Conservation (phyloP, 768 basidiomycete species). For the Pleurotus tuoliensis region DNA sequence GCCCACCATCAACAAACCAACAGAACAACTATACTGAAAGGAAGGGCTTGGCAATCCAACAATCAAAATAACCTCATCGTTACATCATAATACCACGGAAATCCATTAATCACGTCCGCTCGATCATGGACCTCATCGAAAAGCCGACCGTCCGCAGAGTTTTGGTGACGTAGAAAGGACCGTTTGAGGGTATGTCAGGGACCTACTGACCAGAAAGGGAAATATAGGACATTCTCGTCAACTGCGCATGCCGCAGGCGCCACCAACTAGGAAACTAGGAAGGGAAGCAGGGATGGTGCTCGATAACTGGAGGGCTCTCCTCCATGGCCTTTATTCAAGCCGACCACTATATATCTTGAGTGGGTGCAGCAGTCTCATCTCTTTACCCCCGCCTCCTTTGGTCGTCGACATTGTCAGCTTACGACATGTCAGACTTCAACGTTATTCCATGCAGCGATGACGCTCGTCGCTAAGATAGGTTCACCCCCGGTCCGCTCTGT, state of each 20-base stretch:
- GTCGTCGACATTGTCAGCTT: background rate
- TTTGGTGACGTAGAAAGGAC: background rate
- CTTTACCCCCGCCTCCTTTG: background rate
- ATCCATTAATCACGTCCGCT: background rate
- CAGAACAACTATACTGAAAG: too few species aligned
- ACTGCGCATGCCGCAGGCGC: conserved; percentile 1
- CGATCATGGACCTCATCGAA: background rate
- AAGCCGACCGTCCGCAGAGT: too few species aligned
- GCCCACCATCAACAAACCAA: too few species aligned
- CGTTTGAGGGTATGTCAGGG: background rate
- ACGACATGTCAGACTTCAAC: too few species aligned
- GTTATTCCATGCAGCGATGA: too few species aligned
- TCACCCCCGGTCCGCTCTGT: background rate
- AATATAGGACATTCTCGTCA: background rate
- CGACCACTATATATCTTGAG: background rate
- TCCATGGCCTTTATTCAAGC: background rate
- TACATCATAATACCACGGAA: conserved; percentile 5
- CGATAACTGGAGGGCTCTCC: background rate
- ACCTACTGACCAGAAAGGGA: background rate
- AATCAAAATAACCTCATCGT: background rate
- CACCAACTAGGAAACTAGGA: too few species aligned
- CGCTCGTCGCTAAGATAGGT: too few species aligned
- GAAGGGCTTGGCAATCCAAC: background rate
- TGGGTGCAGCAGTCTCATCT: background rate
- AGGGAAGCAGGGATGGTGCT: too few species aligned